phyloP scores from a whole-genome alignment of 345 rosid species.

The Gynandropsis gynandra region DNA sequence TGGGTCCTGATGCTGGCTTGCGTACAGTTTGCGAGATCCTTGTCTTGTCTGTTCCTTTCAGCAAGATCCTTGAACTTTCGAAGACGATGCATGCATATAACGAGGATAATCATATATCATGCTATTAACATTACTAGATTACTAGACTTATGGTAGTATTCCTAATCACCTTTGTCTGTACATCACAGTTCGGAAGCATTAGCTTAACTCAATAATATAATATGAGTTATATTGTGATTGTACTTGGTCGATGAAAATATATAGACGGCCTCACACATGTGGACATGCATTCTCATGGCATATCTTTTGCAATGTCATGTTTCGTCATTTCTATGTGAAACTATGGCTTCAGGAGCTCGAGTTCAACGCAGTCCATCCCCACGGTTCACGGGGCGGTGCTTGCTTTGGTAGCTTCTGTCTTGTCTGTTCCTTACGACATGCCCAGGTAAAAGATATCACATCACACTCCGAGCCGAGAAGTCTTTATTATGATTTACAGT shows the following conservation, averaged over 20 bases:
- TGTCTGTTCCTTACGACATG: constrained; percentile 97
- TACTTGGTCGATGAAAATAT: too few species aligned
- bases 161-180: too few species aligned
- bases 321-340: constrained; percentile 7
- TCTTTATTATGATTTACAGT: constrained; percentile 2
- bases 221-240: too few species aligned
- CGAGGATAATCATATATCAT: too few species aligned
- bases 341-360: constrained; percentile 43
- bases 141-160: too few species aligned
- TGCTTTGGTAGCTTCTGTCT: constrained; percentile 89
- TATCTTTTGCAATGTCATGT: not conserved
- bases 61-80: too few species aligned
- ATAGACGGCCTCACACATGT: too few species aligned
- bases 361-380: constrained; percentile 42
- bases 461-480: constrained; percentile 1
- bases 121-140: too few species aligned
- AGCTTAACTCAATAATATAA: too few species aligned
- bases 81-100: too few species aligned
- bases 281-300: not conserved
- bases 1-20: not conserved
- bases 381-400: constrained; percentile 88
- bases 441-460: constrained; percentile 50
- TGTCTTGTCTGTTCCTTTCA: too few species aligned
- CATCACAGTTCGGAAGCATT: not conserved
- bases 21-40: too few species aligned